These are phyloP conservation scores for Taphrina deformans DNA, from an alignment of 1,139 yeast genomes.

Conservation along the genomic window DNA sequence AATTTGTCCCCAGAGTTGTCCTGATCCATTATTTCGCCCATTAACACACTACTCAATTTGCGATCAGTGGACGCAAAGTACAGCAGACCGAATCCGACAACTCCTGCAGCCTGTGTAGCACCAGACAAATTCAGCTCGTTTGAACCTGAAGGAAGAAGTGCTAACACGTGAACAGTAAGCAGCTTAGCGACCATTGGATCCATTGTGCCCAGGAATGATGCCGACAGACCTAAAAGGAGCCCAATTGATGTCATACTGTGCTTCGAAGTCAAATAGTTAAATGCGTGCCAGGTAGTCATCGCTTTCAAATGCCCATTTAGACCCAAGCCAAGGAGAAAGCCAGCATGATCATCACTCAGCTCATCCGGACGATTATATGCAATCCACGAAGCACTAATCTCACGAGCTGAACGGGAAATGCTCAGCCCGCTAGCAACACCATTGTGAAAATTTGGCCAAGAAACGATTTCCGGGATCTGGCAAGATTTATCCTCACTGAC, in stretches of 20 bases:
- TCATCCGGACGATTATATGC: slow-evolving; percentile 76
- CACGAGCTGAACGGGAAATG: slow-evolving; percentile 65
- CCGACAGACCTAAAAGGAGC: slow-evolving; percentile 85
- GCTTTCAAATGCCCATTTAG: slow-evolving; percentile 81
- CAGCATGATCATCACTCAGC: slow-evolving; percentile 84
- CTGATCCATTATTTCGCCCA: slow-evolving; percentile 61
- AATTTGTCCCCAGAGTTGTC: slow-evolving; percentile 19
- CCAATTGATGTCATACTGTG: slow-evolving; percentile 85
- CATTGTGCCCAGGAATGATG: slow-evolving; percentile 80
- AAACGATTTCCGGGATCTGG: slow-evolving; percentile 54
- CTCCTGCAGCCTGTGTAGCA: slow-evolving; percentile 86
- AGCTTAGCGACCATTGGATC: slow-evolving; percentile 87
- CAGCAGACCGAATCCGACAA: slow-evolving; percentile 83
- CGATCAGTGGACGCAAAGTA: slow-evolving; percentile 78
- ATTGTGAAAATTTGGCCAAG: slow-evolving; percentile 91
- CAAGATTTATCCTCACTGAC: slow-evolving; percentile 61
- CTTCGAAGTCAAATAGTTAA: slow-evolving; percentile 88
- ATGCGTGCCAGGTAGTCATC: slow-evolving; percentile 95
- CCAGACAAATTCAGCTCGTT: slow-evolving; percentile 82
- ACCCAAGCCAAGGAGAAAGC: slow-evolving; percentile 89
- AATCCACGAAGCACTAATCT: slow-evolving; percentile 89
- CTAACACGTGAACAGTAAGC: slow-evolving; percentile 88
- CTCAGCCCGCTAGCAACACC: slow-evolving; percentile 89
- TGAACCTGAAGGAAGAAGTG: slow-evolving; percentile 86
- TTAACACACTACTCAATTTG: slow-evolving; percentile 78